Base-by-base conservation (phyloP, 768 basidiomycete genomes). In the Albatrellus ellisii region DNA sequence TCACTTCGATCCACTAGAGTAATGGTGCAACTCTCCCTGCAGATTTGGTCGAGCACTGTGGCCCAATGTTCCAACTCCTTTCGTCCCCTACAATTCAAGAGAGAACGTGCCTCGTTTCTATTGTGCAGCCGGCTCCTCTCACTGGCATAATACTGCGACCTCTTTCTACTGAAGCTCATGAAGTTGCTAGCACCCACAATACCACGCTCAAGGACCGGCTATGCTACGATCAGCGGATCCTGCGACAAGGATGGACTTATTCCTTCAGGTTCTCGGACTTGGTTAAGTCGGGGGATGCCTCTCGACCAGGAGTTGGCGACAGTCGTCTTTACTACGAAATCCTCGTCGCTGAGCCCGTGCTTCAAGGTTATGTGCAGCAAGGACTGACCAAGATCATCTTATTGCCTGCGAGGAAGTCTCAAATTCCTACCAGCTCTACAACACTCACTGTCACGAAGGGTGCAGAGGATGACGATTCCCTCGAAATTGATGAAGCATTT, bases 401-500 rank as follows among this genome's bases (percentile, higher is more conserved):
- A 12, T 26, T 51, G 2, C 47, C 49, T 14, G 46, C 42, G 14
- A 3, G 21, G 22, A 36, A 48, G 20, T 36, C 28, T 6, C 18
- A 28, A 11, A 36, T 22, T 5, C 26, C 56, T 17, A 50, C 59
- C 25, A 48, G 55, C 20, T 4, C 15, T 10, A 31, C 46, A 10
- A 37, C 36, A 4, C 18, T 36, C 21, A 28, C 27, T 22, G 41
- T 38, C 22, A 41, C 47, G 11, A 46, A 47, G 32, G 36, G 46
- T 41, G 33, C 48, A n/a, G 43, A 45, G 40, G 25, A 45, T 1
- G 49, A 59, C 17, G 51, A 53, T n/a, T n/a, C n/a, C 14, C 56
- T 85, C 36, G 84, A 86, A 57, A 88, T 88, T 41, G 72, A 72
- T 51, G 78, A 86, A 52, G 69, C n/a, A n/a, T n/a, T n/a, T n/a